Evolutionary conservation across 1,139 yeast genomes (phyloP).

Genomic region (Diutina rugosa): DNA sequence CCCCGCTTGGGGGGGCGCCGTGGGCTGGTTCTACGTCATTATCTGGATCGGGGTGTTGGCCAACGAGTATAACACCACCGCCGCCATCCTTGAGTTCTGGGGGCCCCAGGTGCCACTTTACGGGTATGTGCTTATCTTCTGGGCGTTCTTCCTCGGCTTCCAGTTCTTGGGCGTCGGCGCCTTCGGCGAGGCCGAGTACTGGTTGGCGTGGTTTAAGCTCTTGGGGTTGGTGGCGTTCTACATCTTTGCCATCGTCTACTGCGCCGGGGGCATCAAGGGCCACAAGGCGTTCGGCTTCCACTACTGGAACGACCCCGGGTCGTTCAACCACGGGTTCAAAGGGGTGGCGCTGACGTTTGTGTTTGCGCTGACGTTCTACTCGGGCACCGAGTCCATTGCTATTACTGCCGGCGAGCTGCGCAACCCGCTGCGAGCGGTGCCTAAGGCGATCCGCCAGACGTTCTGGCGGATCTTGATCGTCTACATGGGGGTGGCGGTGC

Average conservation of each 20-base stretch:
- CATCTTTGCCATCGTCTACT: conserved; percentile 43
- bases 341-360: conserved; percentile 4
- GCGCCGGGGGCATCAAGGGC: conserved; percentile 54
- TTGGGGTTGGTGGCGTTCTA: conserved; percentile 44
- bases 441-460: conserved; percentile 47
- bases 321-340: conserved; percentile 18
- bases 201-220: conserved; percentile 47
- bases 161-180: conserved; percentile 44
- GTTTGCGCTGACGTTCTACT: conserved; percentile 33
- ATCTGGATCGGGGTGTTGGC: conserved; percentile 51
- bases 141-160: conserved; percentile 39
- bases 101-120: conserved; percentile 47
- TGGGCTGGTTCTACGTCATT: conserved; percentile 53
- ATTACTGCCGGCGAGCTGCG: conserved; percentile 44
- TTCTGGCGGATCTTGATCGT: conserved; percentile 39
- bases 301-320: conserved; percentile 40
- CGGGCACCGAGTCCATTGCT: conserved; percentile 48
- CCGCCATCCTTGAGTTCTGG: conserved; percentile 44
- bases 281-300: conserved; percentile 39
- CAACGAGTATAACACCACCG: conserved; percentile 44
- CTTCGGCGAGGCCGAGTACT: conserved; percentile 59
- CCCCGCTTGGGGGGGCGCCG: conserved; percentile 44
- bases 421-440: conserved; percentile 43
- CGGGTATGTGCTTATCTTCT: conserved; percentile 43
- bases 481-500: conserved; percentile 40